Percentiles rank a stretch among this genome's conserved stretches.
Conservation (phyloP, 257 asterid species). For the Solanum tarijense region DNA sequence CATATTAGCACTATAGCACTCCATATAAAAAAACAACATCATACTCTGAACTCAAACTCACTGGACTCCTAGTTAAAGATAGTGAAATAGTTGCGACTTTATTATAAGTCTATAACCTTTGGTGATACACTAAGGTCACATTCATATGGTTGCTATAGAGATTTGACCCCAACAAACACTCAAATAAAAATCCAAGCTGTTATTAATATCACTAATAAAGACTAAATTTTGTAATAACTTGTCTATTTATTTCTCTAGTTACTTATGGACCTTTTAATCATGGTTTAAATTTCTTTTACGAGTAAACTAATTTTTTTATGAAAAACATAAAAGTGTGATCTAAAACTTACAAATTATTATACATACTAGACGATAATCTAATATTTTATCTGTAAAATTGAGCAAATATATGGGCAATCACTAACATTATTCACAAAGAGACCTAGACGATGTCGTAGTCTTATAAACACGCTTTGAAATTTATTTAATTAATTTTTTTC, state of each 20-base stretch:
- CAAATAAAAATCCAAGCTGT: slow-evolving; percentile 2
- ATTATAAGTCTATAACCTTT: neutral
- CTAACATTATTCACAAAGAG: neutral
- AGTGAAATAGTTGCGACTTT: neutral
- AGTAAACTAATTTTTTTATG: no score
- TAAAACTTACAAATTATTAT: neutral
- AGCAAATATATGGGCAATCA: neutral
- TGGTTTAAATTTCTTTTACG: no score
- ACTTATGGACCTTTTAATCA: neutral
- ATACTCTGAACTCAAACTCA: neutral
- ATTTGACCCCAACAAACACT: slow-evolving; percentile 20
- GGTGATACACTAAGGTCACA: neutral
- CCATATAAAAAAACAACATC: neutral
- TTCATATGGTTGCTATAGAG: neutral
- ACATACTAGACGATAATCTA: neutral
- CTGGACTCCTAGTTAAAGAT: fast-evolving
- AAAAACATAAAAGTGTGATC: no score
- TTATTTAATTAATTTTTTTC: neutral
- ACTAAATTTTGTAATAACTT: neutral
- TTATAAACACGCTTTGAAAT: neutral
- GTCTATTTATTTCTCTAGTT: neutral
- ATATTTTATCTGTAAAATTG: neutral
- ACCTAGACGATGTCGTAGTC: neutral
- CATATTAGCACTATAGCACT: no score
- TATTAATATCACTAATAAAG: neutral